Evolutionary conservation across 129 eudicot species (phyloP).

Genomic region (Centrapalus pauciflorus): DNA sequence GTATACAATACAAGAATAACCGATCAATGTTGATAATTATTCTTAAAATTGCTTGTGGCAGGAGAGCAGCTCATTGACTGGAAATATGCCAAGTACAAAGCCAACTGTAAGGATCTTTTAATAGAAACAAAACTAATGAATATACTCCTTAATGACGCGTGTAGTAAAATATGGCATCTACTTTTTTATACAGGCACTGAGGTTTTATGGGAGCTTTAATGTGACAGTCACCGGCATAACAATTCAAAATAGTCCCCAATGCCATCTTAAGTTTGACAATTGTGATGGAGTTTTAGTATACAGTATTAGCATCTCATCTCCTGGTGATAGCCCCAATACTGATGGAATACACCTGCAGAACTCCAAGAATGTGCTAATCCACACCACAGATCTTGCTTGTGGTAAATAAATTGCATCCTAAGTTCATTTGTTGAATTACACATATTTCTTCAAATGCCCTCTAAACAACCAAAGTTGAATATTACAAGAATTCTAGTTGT

Average conservation of each 20-base stretch:
- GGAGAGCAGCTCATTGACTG: slow-evolving; percentile 52
- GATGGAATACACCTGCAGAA: slow-evolving; percentile 95
- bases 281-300: slow-evolving; percentile 71
- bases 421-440: neutral
- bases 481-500: neutral
- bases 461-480: neutral
- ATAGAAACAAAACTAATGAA: neutral
- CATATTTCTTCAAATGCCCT: neutral
- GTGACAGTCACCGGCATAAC: slow-evolving; percentile 93
- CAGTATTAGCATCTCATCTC: slow-evolving; percentile 58
- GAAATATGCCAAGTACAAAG: slow-evolving; percentile 65
- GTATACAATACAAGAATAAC: neutral
- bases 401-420: slow-evolving; percentile 41
- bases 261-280: slow-evolving; percentile 86
- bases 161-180: slow-evolving; percentile 8
- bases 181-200: slow-evolving; percentile 54
- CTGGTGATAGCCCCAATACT: slow-evolving; percentile 93
- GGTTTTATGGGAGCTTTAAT: slow-evolving; percentile 90
- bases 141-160: slow-evolving; percentile 9
- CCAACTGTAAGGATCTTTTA: slow-evolving; percentile 77
- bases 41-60: slow-evolving; percentile 32
- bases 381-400: slow-evolving; percentile 59
- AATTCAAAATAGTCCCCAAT: slow-evolving; percentile 84
- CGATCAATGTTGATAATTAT: neutral
- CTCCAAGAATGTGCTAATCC: slow-evolving; percentile 75